Conservation (phyloP, 371 early-diverging fungal genomes). For the Blastocladiella emersonii region DNA sequence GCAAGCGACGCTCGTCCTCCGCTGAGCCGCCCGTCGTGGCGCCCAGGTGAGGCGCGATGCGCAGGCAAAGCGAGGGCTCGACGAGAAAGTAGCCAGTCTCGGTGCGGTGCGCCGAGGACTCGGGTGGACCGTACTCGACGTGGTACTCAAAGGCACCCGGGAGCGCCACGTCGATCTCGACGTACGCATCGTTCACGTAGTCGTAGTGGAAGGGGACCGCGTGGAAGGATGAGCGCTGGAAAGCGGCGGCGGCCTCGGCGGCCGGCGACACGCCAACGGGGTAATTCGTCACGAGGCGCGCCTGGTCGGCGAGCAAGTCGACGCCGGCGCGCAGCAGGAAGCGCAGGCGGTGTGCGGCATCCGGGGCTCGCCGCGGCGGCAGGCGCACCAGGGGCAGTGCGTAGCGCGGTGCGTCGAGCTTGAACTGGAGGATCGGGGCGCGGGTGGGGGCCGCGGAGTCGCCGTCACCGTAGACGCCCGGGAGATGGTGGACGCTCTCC, state of each 20-base stretch:
- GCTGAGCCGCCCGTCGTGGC: too few relatives aligned
- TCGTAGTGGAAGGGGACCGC: conserved; percentile 13
- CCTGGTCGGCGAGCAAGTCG: background rate
- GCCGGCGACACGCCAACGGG: background rate
- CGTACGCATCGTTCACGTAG: conserved; percentile 40
- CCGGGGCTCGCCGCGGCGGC: background rate
- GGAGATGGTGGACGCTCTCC: too few relatives aligned
- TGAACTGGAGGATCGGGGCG: conserved; percentile 1
- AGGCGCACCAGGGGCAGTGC: background rate
- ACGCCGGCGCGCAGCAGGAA: background rate
- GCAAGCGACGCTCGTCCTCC: too few relatives aligned
- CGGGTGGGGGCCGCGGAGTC: too few relatives aligned
- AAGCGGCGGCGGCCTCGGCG: background rate
- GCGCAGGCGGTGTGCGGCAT: background rate
- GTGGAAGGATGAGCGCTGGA: background rate
- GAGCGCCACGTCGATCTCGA: conserved; percentile 45
- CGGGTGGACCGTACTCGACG: conserved; percentile 42
- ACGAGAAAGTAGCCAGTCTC: background rate
- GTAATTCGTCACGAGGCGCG: background rate
- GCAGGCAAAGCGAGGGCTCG: conserved; percentile 4
- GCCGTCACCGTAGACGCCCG: background rate
- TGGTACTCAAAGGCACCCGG: conserved; percentile 83
- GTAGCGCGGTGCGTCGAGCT: background rate
- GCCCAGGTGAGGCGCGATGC: background rate
- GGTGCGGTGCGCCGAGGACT: background rate